Percentiles rank a stretch among this genome's conserved stretches.
phyloP scores from a whole-genome alignment of 768 basidiomycete species.

The Suillus occidentalis region DNA sequence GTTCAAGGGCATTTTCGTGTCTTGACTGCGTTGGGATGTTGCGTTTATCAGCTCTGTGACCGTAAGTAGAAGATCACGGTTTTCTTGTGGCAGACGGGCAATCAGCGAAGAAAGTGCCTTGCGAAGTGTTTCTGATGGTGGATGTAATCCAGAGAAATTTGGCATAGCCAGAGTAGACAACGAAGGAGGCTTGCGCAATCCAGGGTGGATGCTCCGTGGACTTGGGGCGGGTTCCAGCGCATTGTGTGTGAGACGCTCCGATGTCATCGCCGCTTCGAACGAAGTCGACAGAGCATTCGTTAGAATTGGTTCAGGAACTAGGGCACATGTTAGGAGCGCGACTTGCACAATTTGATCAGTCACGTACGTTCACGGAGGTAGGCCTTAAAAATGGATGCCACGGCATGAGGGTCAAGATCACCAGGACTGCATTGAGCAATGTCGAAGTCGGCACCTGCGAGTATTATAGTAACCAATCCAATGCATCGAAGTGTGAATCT shows the following conservation, averaged over 20 bases:
- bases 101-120: slow-evolving; percentile 64
- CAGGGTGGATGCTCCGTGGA: slow-evolving; percentile 37
- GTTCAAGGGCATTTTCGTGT: slow-evolving; percentile 91
- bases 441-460: slow-evolving; percentile 81
- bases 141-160: slow-evolving; percentile 56
- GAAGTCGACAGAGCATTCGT: slow-evolving; percentile 68
- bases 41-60: slow-evolving; percentile 77
- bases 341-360: slow-evolving; percentile 7
- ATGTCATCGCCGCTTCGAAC: slow-evolving; percentile 76
- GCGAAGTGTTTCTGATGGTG: slow-evolving; percentile 59
- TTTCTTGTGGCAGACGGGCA: slow-evolving; percentile 70
- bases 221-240: slow-evolving; percentile 33
- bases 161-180: slow-evolving; percentile 78
- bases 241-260: slow-evolving; percentile 43
- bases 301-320: slow-evolving; percentile 87
- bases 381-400: slow-evolving; percentile 90
- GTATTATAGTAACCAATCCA: slow-evolving; percentile 11
- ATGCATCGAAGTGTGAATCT: slow-evolving; percentile 14
- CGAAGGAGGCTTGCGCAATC: slow-evolving; percentile 74
- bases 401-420: slow-evolving; percentile 93
- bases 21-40: slow-evolving; percentile 63
- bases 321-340: slow-evolving; percentile 3
- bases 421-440: slow-evolving; percentile 75
- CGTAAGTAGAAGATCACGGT: slow-evolving; percentile 81
- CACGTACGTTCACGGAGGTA: slow-evolving; percentile 88